phyloP scores from a whole-genome alignment of 306 rosid genomes.

The Dryas octopetala region DNA sequence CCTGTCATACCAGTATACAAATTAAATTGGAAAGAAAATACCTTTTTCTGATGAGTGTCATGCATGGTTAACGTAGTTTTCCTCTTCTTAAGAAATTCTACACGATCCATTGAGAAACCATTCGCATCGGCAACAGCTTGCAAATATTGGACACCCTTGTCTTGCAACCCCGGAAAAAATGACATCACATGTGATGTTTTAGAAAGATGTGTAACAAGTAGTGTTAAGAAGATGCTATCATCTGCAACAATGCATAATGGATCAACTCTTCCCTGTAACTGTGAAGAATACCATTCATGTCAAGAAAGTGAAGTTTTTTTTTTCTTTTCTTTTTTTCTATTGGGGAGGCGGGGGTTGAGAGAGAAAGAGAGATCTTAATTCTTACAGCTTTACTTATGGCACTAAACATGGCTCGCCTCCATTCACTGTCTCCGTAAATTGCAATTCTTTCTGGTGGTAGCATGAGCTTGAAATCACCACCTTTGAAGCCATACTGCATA shows the following conservation, averaged over 20 bases:
- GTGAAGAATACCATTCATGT: constrained; percentile 28
- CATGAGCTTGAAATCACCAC: constrained; percentile 51
- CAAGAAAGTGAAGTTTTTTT: constrained; percentile 27
- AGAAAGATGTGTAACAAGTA: constrained; percentile 59
- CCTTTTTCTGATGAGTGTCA: constrained; percentile 68
- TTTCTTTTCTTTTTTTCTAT: neutral
- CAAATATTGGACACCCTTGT: constrained; percentile 63
- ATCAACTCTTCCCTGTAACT: constrained; percentile 66
- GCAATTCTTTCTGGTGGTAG: constrained; percentile 80
- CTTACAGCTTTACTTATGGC: constrained; percentile 50
- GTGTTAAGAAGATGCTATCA: constrained; percentile 76
- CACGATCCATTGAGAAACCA: constrained; percentile 50
- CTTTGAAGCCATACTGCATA: constrained; percentile 30
- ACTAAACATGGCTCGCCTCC: constrained; percentile 66
- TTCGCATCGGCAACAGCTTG: constrained; percentile 64
- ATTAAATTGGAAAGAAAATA: constrained; percentile 15
- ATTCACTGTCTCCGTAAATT: constrained; percentile 68
- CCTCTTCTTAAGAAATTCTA: constrained; percentile 62
- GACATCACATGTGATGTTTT: constrained; percentile 54
- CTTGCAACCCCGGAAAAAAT: constrained; percentile 68
- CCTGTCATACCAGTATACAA: neutral
- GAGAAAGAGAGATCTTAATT: constrained; percentile 25
- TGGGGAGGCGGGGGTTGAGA: neutral
- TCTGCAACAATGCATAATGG: constrained; percentile 71
- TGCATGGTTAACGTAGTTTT: constrained; percentile 45